Base-by-base conservation (phyloP, 2,329 filamentous ascomycete species). In the Botryosphaeria dothidea region DNA sequence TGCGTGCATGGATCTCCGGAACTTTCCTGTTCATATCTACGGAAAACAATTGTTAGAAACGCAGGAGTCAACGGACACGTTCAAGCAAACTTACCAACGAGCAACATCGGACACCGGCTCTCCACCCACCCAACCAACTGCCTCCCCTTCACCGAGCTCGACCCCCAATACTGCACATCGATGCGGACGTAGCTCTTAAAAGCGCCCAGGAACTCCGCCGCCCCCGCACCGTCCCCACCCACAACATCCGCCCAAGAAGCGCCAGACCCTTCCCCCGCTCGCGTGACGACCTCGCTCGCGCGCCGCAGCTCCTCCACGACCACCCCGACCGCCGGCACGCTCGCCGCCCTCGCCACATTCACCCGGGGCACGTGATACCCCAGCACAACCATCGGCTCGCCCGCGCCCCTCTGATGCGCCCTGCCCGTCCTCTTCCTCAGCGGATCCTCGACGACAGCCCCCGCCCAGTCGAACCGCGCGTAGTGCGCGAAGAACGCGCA, bases 131-230 rank as follows among this genome's bases (percentile, higher is more conserved):
- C 85, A 0, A 90, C 77, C 54, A 89, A 82, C 13, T 80, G 77
- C 21, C 82, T 84, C 1, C 86, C 85, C 62, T 83, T 85, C 1
- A 81, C 76, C 1, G 82, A 75, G 2, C 86, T 86, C 6, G 83
- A 75, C 1, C 87, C 87, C 88, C 88, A 91, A 73, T 88, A 90
- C 52, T 88, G 86, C 1, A 86, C 80, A 65, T 88, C 84, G 60
- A 91, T 82, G 69, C 84, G 86, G 65, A 88, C 75, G 70, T 87
- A 91, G 61, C 77, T 84, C 63, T 79, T 82, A 72, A 85, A 86
- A 0, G 76, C 70, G 1, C 68, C 68, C 5, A 90, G 70, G 67
- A 90, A 90, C 3, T 83, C 80, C 1, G 66, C 61, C 4, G 78
- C 75, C 11, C 78, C 80, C 9, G 65, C 57, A 0, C 67, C 21